phyloP scores from a whole-genome alignment of 169 alveolate genomes.

The Eimeria zaria region DNA sequence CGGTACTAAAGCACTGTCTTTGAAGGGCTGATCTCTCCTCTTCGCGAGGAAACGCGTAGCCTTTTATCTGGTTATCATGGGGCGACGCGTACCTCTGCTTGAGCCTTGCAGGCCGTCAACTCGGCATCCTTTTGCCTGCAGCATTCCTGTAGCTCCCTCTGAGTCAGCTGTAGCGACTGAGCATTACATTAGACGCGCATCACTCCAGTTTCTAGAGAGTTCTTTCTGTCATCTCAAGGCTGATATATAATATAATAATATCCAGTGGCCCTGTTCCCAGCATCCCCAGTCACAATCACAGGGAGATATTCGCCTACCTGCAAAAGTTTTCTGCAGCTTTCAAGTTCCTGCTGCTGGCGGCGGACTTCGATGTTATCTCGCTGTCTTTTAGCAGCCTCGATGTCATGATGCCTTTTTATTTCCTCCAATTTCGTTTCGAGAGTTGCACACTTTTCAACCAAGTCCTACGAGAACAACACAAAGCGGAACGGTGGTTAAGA shows the following conservation, averaged over 20 bases:
- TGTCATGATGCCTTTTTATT: slow-evolving; percentile 6
- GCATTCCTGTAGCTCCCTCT: slow-evolving; percentile 43
- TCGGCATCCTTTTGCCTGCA: slow-evolving; percentile 58
- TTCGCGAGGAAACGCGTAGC: neutral
- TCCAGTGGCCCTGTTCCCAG: neutral
- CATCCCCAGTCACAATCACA: neutral
- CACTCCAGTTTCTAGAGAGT: neutral
- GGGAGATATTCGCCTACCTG: neutral
- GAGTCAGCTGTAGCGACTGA: slow-evolving; percentile 51
- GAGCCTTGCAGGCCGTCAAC: slow-evolving; percentile 51
- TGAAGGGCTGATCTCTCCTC: neutral
- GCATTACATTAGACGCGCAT: neutral
- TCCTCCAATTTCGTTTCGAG: slow-evolving; percentile 5
- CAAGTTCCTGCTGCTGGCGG: slow-evolving; percentile 68
- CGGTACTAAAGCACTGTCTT: neutral
- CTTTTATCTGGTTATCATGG: too few relatives aligned
- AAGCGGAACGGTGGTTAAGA: neutral
- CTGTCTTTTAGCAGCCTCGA: slow-evolving; percentile 54
- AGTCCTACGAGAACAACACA: slow-evolving; percentile 23
- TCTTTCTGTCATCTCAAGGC: neutral
- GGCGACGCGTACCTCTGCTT: slow-evolving; percentile 23
- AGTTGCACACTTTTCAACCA: slow-evolving; percentile 47
- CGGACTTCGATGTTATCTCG: slow-evolving; percentile 11
- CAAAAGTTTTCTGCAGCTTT: slow-evolving; percentile 27
- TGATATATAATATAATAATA: neutral